A percentile compares a stretch with the other conserved stretches of the same genome.
Conservation (phyloP, 2,329 filamentous ascomycete species). For the Aspergillus bombycis region DNA sequence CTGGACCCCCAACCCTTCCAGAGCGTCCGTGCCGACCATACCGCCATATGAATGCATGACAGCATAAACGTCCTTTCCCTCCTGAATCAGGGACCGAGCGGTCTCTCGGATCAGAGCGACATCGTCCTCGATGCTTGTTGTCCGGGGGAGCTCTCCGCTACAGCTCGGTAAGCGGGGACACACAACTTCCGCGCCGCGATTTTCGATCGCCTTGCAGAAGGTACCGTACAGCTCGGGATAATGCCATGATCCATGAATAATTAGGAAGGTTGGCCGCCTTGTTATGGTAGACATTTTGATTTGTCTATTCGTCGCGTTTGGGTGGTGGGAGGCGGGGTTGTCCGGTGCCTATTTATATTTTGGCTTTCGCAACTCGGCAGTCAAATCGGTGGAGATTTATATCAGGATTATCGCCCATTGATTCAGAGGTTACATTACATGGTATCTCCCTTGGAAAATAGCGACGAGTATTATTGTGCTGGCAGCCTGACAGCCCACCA, state of each 20-base stretch:
- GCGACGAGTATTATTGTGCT: background rate
- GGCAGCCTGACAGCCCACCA: no score
- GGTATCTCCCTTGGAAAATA: background rate
- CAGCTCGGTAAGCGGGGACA: slow-evolving; percentile 2
- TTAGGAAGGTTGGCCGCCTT: background rate
- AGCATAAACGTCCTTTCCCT: slow-evolving; percentile 22
- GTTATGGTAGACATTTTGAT: background rate
- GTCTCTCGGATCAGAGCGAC: slow-evolving; percentile 12
- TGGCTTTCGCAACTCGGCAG: background rate
- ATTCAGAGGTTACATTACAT: background rate
- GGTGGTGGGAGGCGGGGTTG: background rate
- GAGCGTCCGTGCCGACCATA: slow-evolving; percentile 18
- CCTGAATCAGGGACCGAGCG: slow-evolving; percentile 8
- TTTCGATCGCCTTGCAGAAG: background rate
- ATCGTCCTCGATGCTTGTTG: slow-evolving; percentile 15
- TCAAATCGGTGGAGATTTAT: background rate
- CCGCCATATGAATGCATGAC: slow-evolving; percentile 34
- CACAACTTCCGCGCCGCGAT: background rate
- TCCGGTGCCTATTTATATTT: background rate
- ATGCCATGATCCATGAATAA: background rate
- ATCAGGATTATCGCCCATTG: background rate
- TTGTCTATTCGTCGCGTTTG: background rate
- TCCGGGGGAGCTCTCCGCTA: slow-evolving; percentile 16
- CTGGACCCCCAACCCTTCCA: background rate
- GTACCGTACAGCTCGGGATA: background rate